phyloP scores from a whole-genome alignment of 768 basidiomycete species.

The Tylopilus balloui region DNA sequence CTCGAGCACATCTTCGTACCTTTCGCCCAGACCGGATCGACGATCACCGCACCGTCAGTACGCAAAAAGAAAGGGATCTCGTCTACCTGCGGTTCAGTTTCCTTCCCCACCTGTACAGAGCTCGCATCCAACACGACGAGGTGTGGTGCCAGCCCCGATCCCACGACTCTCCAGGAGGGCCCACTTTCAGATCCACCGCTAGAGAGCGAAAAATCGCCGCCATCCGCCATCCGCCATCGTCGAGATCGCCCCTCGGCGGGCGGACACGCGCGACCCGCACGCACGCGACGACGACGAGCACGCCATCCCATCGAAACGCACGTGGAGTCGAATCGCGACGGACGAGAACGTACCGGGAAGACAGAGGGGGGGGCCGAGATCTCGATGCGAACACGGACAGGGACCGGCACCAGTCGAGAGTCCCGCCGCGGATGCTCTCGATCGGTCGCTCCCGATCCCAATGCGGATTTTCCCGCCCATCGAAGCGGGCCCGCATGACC shows the following conservation, averaged over 20 bases:
- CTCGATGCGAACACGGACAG: neutral
- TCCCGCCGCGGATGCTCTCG: neutral
- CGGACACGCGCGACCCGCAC: slow-evolving; percentile 17
- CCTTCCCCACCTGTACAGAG: neutral
- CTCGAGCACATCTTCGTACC: neutral
- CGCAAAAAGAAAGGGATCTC: neutral
- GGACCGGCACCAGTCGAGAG: slow-evolving; percentile 7
- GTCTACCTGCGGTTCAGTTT: neutral
- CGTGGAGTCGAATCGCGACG: no score
- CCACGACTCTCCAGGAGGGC: neutral
- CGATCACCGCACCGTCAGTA: neutral
- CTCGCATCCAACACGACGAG: neutral
- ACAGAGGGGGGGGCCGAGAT: slow-evolving; percentile 4
- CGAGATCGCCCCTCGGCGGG: slow-evolving; percentile 5
- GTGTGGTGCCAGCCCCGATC: neutral
- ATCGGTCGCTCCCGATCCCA: slow-evolving; percentile 5
- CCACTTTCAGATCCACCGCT: slow-evolving; percentile 12
- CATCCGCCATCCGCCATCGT: neutral
- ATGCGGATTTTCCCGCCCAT: slow-evolving; percentile 14
- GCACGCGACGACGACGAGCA: slow-evolving; percentile 24
- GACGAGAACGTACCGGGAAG: no score
- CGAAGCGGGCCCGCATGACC: slow-evolving; percentile 26
- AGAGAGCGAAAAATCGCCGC: slow-evolving; percentile 11
- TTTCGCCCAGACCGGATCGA: no score
- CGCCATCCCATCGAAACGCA: slow-evolving; percentile 4